These are phyloP conservation scores for Asparagopsis taxiformis DNA, from an alignment of 31 red algal species.

Conservation along the genomic window DNA sequence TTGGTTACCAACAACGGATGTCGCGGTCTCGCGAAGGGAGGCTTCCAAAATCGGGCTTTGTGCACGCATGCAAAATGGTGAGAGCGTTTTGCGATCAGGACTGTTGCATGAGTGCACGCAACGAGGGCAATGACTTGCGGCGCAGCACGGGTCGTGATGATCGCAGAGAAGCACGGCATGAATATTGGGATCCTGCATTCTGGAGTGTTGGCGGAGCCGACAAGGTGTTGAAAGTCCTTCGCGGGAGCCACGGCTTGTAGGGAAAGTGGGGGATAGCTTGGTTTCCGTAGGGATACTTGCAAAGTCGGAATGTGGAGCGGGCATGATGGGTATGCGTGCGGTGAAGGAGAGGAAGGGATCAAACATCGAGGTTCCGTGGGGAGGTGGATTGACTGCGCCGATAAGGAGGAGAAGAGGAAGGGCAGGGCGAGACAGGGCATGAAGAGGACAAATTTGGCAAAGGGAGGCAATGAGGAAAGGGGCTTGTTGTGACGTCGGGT, in stretches of 20 bases:
- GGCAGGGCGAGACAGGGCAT: conserved; percentile 18
- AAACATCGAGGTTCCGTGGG: too few species aligned
- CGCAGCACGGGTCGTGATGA: conserved; percentile 18
- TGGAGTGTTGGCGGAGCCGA: background rate
- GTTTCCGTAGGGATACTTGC: too few species aligned
- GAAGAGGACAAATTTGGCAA: conserved; percentile 12
- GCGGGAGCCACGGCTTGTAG: background rate
- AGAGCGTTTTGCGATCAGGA: conserved; percentile 25
- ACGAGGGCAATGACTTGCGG: background rate
- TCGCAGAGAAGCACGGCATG: conserved; percentile 32
- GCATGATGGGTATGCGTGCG: too few species aligned
- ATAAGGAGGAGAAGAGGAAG: conserved; percentile 19
- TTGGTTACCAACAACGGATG: conserved; percentile 8
- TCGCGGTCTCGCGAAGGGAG: conserved; percentile 4
- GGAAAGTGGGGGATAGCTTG: background rate
- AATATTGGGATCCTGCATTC: conserved; percentile 33
- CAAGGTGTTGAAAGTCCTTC: conserved; percentile 1
- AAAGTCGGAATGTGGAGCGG: too few species aligned
- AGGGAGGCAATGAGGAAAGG: conserved; percentile 22
- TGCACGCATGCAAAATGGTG: conserved; percentile 29
- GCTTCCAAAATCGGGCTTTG: background rate
- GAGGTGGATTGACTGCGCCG: too few species aligned
- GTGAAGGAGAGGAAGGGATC: background rate
- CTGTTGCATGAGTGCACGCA: conserved; percentile 21
- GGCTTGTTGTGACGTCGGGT: conserved; percentile 31